phyloP scores from a whole-genome alignment of 495 filamentous ascomycete species.

The Barbatosphaeria neglecta region DNA sequence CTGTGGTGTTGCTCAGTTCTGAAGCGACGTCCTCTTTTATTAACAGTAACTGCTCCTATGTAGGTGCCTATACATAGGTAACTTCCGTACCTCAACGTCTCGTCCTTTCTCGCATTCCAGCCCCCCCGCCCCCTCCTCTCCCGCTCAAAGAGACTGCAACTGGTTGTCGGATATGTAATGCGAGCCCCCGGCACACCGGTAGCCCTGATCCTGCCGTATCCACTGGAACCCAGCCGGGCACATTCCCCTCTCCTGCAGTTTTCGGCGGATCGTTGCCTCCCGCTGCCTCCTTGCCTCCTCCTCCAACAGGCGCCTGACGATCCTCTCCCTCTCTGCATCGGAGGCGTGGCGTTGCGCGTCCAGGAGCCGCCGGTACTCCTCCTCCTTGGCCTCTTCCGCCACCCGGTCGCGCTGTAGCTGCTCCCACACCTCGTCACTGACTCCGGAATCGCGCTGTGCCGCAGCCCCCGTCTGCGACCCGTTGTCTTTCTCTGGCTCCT shows the following conservation, averaged over 20 bases:
- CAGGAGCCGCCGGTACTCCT: conserved; percentile 12
- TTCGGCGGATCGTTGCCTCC: conserved; percentile 31
- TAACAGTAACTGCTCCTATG: no score
- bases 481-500: neutral
- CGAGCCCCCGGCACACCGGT: conserved; percentile 39
- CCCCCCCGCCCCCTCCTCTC: no score
- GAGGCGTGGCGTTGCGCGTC: conserved; percentile 10
- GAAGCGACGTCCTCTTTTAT: no score
- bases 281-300: conserved; percentile 25
- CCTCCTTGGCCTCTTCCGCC: conserved; percentile 19
- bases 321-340: conserved; percentile 12
- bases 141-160: conserved; percentile 1
- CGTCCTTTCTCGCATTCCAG: no score
- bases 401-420: conserved; percentile 45
- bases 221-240: conserved; percentile 42
- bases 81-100: no score
- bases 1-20: no score
- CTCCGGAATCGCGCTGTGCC: conserved; percentile 38
- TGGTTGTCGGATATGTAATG: conserved; percentile 33
- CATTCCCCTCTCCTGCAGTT: conserved; percentile 34
- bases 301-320: conserved; percentile 13
- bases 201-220: conserved; percentile 41
- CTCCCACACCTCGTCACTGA: conserved; percentile 49
- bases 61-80: no score
- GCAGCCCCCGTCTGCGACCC: neutral